Evolutionary conservation across 257 asterid genomes (phyloP).

Genomic region (Linaria vulgaris): DNA sequence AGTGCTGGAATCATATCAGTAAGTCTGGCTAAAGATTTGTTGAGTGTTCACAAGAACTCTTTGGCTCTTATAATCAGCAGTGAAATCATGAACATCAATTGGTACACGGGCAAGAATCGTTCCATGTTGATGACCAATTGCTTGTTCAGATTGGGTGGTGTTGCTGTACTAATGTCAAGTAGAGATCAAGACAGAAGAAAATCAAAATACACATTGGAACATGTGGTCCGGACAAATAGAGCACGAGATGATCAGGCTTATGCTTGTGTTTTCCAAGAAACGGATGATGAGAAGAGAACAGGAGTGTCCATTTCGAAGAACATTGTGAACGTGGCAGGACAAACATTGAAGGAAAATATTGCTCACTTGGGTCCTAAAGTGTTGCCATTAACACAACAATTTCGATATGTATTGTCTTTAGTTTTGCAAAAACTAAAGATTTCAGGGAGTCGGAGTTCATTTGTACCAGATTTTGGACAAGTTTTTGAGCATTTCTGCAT

Average conservation of each 20-base stretch:
- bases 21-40: conserved; percentile 48
- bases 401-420: conserved; percentile 2
- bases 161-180: conserved; percentile 43
- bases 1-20: conserved; percentile 52
- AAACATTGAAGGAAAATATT: conserved; percentile 33
- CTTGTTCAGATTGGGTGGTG: conserved; percentile 46
- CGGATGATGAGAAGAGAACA: conserved; percentile 24
- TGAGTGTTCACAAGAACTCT: conserved; percentile 39
- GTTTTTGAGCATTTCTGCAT: conserved; percentile 42
- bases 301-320: conserved; percentile 36
- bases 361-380: conserved; percentile 37
- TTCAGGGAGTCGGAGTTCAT: neutral
- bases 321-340: conserved; percentile 35
- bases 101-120: conserved; percentile 36
- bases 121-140: conserved; percentile 39
- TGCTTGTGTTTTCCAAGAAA: conserved; percentile 37
- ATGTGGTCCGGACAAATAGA: conserved; percentile 33
- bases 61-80: conserved; percentile 48
- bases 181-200: conserved; percentile 26
- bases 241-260: conserved; percentile 29
- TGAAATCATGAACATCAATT: conserved; percentile 48
- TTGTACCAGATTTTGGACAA: conserved; percentile 42
- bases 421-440: conserved; percentile 27
- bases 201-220: conserved; percentile 34
- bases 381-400: conserved; percentile 35